phyloP scores from a whole-genome alignment of 2,329 filamentous ascomycete species.

The Myrmaecium sp. region DNA sequence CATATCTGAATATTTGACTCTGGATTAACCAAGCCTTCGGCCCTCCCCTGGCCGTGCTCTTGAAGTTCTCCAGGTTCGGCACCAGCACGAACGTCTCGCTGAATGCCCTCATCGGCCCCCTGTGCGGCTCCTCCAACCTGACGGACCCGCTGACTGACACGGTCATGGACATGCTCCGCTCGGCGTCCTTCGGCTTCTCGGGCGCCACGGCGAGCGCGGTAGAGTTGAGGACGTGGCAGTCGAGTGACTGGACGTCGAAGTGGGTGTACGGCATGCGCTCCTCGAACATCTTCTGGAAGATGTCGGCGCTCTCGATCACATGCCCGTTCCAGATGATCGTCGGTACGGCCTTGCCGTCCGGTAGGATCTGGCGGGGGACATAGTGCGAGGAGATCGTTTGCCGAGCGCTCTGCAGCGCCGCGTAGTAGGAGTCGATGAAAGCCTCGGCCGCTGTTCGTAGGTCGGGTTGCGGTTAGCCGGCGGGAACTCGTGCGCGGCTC shows the following conservation, averaged over 20 bases:
- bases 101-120: constrained; percentile 51
- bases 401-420: constrained; percentile 45
- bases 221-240: constrained; percentile 63
- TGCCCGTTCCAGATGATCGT: constrained; percentile 72
- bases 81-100: constrained; percentile 69
- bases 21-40: constrained; percentile 23
- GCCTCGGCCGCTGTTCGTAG: constrained; percentile 42
- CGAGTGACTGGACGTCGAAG: constrained; percentile 61
- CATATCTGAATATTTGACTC: constrained; percentile 26
- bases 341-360: constrained; percentile 35
- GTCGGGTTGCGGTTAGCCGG: neutral
- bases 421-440: constrained; percentile 62
- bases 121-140: constrained; percentile 42
- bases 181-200: constrained; percentile 17
- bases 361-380: constrained; percentile 38
- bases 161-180: constrained; percentile 50
- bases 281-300: constrained; percentile 52
- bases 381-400: constrained; percentile 52
- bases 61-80: constrained; percentile 29
- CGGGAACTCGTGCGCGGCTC: too few relatives aligned
- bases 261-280: constrained; percentile 44
- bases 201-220: constrained; percentile 23
- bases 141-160: constrained; percentile 61
- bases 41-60: constrained; percentile 11
- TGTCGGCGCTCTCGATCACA: constrained; percentile 40